phyloP scores from a whole-genome alignment of 202 grass and related monocot species.

The Carex arenaria region DNA sequence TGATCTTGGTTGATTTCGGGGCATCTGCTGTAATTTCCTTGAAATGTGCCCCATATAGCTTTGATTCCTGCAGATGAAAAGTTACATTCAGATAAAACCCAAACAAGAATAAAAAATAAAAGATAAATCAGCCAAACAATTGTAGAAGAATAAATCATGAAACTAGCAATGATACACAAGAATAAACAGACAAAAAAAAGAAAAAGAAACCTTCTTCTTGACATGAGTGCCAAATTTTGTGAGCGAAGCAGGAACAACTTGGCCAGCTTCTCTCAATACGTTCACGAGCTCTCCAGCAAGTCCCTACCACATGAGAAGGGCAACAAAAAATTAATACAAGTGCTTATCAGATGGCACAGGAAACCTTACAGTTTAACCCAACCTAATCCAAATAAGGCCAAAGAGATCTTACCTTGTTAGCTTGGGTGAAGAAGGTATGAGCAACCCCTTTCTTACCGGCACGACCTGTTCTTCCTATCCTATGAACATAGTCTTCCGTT shows the following conservation, averaged over 20 bases:
- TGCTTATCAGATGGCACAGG: not conserved
- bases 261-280: slow-evolving; percentile 91
- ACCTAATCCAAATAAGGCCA: not conserved
- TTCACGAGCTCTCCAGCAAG: slow-evolving; percentile 97
- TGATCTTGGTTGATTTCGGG: slow-evolving; percentile 85
- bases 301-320: slow-evolving; percentile 24
- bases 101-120: not conserved
- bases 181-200: not conserved
- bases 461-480: slow-evolving; percentile 91
- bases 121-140: not conserved
- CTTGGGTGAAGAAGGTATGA: slow-evolving; percentile 94
- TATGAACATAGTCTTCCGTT: slow-evolving; percentile 95
- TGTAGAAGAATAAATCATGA: not conserved
- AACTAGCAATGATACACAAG: not conserved
- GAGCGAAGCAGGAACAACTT: slow-evolving; percentile 66
- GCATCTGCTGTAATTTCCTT: slow-evolving; percentile 87
- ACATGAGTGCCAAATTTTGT: slow-evolving; percentile 94
- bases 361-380: not conserved
- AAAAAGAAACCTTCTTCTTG: slow-evolving; percentile 90
- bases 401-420: slow-evolving; percentile 53
- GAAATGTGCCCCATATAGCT: slow-evolving; percentile 86
- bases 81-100: not conserved
- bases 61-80: slow-evolving; percentile 56
- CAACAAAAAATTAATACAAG: slow-evolving; percentile 20
- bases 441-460: slow-evolving; percentile 96